phyloP scores from a whole-genome alignment of 2,329 filamentous ascomycete species.

The Fusarium hostae region DNA sequence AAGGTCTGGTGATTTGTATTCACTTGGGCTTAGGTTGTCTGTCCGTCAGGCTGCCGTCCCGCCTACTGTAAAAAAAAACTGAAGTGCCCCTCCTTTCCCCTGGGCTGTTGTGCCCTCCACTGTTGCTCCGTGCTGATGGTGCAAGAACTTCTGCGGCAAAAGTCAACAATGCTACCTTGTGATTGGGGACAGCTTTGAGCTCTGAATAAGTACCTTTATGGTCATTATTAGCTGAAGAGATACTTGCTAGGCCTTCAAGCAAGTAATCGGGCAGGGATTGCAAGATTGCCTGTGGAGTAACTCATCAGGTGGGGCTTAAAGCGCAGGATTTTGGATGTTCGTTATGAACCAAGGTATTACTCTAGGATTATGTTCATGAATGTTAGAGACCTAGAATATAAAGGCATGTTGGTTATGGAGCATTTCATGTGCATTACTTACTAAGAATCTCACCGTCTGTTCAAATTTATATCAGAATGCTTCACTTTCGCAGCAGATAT shows the following conservation, averaged over 20 bases:
- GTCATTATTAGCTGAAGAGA: slow-evolving; percentile 9
- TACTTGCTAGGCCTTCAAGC: slow-evolving; percentile 16
- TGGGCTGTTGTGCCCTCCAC: slow-evolving; percentile 21
- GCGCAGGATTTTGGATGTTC: not conserved
- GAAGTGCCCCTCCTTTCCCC: slow-evolving; percentile 43
- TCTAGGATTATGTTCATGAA: not conserved
- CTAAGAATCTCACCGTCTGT: not conserved
- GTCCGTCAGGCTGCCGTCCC: slow-evolving; percentile 35
- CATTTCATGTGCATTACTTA: not conserved
- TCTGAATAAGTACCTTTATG: slow-evolving; percentile 24
- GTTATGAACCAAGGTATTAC: not conserved
- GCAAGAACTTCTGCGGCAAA: slow-evolving; percentile 14
- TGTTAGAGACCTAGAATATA: not conserved
- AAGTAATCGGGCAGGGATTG: not conserved
- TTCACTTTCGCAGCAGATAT: not conserved
- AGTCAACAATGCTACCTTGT: slow-evolving; percentile 26
- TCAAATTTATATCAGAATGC: not conserved
- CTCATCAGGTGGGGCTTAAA: slow-evolving; percentile 16
- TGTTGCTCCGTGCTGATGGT: slow-evolving; percentile 18
- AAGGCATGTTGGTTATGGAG: not conserved
- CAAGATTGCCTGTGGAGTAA: slow-evolving; percentile 34
- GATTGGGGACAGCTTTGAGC: slow-evolving; percentile 35
- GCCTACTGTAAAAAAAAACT: slow-evolving; percentile 18
- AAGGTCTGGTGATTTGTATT: slow-evolving; percentile 46
- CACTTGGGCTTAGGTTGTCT: slow-evolving; percentile 16